These are phyloP conservation scores for Porodaedalea pini DNA, from an alignment of 1,284 basidiomycete species.

Conservation along the genomic window DNA sequence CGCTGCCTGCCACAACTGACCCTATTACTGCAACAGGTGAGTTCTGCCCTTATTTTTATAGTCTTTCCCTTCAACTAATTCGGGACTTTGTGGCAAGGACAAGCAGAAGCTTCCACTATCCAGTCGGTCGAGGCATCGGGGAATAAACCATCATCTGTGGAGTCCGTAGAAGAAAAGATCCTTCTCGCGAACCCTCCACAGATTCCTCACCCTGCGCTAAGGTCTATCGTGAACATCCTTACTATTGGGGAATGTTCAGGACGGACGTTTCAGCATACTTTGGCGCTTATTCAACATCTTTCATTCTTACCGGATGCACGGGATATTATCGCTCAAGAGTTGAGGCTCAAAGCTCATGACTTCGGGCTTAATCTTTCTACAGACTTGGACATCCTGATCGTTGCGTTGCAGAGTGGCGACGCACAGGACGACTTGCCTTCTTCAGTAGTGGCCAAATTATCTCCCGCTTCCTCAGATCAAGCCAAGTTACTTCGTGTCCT, in stretches of 20 bases:
- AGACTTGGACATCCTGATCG: constrained; percentile 75
- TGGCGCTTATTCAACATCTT: constrained; percentile 86
- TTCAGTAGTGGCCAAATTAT: constrained; percentile 81
- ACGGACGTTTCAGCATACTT: constrained; percentile 87
- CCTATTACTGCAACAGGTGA: constrained; percentile 20
- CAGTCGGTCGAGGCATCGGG: constrained; percentile 29
- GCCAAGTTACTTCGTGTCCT: constrained; percentile 89
- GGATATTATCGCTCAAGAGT: constrained; percentile 83
- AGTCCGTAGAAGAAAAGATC: constrained; percentile 56
- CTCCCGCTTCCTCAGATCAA: constrained; percentile 87
- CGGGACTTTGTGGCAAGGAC: neutral
- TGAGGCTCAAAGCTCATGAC: constrained; percentile 80
- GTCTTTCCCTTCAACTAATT: neutral
- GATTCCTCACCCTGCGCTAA: constrained; percentile 77
- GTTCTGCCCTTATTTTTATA: neutral
- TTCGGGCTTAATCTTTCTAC: constrained; percentile 71
- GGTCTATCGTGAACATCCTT: constrained; percentile 90
- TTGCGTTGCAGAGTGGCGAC: constrained; percentile 53
- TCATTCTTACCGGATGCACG: constrained; percentile 84
- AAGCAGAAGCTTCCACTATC: constrained; percentile 13
- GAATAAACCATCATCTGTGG: constrained; percentile 28
- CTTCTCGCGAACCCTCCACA: constrained; percentile 72
- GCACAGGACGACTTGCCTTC: constrained; percentile 55
- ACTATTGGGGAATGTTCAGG: constrained; percentile 95
- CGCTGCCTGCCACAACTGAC: constrained; percentile 20